Base-by-base conservation (phyloP, 805 yeast species). In the Kodamaea jinghongensis region DNA sequence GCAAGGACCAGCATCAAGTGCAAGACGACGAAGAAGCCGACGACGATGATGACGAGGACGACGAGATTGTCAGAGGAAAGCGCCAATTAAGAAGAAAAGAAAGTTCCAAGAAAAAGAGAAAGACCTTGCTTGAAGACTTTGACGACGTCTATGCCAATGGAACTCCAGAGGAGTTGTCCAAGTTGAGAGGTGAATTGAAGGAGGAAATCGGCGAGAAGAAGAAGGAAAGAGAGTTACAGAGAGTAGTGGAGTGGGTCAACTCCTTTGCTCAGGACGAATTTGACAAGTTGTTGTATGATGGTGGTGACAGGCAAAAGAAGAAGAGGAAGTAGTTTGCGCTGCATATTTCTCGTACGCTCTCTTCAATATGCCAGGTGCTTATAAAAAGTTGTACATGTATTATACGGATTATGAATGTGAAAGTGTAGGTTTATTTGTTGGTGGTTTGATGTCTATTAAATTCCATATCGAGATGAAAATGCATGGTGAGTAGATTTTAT, bases 181-280 rank as follows among this genome's bases (percentile, higher is more conserved):
- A 45, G 34, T 43, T 56, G 26, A 40, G 56, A 39, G 46, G 48
- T 37, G 47, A 62, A 40, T 47, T 73, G 50, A 36, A 58, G 42
- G 39, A 49, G n/a, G 52, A 55, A 26, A 48, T 76, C 39, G 55
- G 48, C 1, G 55, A 58, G 8, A 51, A 71, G 44, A 52, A 56
- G 33, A 54, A 60, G 10, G 70, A 71, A 15, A 62, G 72, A 38
- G 77, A 68, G 42, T 51, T 63, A 36, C 62, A 65, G 14, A 58
- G 81, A 38, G 77, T 79, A 23, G 52, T 70, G 2, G 78, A 76
- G 41, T 81, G 87, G 86, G 79, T 78, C 17, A 81, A 81, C 50
- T 70, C 78, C 6, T 60, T 69, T 12, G 85, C 86, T 1, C 47
- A 72, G 11, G 82, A 77, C 9, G 55, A 58, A 29, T 59, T 68